phyloP scores from a whole-genome alignment of 345 rosid genomes.

The Bruguiera gymnorhiza region DNA sequence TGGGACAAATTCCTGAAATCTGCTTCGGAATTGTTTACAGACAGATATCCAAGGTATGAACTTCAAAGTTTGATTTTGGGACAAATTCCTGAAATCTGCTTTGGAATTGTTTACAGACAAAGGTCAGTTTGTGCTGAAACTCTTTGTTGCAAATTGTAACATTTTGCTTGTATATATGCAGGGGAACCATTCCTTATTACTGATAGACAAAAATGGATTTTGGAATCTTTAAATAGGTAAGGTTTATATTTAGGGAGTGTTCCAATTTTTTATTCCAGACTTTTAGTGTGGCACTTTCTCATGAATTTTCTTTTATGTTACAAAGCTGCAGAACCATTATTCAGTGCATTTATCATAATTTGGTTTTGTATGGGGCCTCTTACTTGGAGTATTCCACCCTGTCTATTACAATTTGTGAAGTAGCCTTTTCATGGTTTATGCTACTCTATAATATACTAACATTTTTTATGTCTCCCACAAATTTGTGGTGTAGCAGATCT shows the following conservation, averaged over 20 bases:
- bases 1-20: not conserved
- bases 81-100: not conserved
- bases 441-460: too few relatives aligned
- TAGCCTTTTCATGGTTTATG: too few relatives aligned
- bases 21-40: not conserved
- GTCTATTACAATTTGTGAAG: too few relatives aligned
- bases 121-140: too few relatives aligned
- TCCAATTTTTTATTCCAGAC: not conserved
- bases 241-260: constrained; percentile 5
- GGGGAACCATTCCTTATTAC: constrained; percentile 80
- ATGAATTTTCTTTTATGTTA: not conserved
- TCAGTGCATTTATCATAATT: not conserved
- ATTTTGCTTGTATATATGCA: constrained; percentile 36
- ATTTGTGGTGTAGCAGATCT: not conserved
- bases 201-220: constrained; percentile 67
- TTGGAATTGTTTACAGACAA: not conserved
- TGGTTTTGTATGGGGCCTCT: too few relatives aligned
- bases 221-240: constrained; percentile 97
- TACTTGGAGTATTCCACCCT: too few relatives aligned
- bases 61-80: not conserved
- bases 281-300: not conserved
- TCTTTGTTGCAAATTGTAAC: not conserved
- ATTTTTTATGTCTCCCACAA: too few relatives aligned
- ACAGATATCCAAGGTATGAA: constrained; percentile 48
- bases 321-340: not conserved